Percentiles rank a stretch among this genome's conserved stretches.
Conservation (phyloP, 2,329 filamentous ascomycete genomes). For the Rhinocladiella similis region DNA sequence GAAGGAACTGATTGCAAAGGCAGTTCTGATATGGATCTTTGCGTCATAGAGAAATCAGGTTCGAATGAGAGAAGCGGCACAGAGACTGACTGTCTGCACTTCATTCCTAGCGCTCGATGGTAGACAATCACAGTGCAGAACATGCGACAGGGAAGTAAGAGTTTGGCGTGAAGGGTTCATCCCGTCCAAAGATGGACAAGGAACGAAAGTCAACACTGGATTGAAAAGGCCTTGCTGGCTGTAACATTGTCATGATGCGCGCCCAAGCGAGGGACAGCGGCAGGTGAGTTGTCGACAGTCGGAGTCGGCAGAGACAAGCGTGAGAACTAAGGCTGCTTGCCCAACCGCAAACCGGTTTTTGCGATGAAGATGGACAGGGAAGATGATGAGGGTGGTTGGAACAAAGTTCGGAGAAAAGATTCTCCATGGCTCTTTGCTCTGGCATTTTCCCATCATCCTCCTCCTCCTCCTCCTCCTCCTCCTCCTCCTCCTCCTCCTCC, state of each 20-base stretch:
- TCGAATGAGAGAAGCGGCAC: background rate
- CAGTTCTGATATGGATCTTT: background rate
- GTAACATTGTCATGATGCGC: constrained; percentile 9
- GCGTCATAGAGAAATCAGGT: constrained; percentile 9
- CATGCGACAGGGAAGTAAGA: constrained; percentile 3
- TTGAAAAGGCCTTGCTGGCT: background rate
- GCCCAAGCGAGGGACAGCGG: constrained; percentile 3
- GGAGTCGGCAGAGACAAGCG: constrained; percentile 13
- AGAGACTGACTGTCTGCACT: background rate
- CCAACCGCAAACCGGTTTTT: constrained; percentile 22
- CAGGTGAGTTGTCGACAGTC: background rate
- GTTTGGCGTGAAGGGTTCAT: constrained; percentile 6
- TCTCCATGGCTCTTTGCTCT: constrained; percentile 4
- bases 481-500: no score
- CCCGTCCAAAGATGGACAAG: constrained; percentile 4
- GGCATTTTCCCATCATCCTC: background rate
- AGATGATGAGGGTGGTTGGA: constrained; percentile 7
- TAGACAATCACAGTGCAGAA: background rate
- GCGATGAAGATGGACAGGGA: background rate
- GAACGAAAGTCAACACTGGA: background rate
- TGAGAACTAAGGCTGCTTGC: constrained; percentile 10
- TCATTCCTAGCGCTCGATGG: background rate
- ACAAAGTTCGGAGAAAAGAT: constrained; percentile 12
- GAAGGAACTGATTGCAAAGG: constrained; percentile 5
- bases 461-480: no score